Evolutionary conservation across 2,329 filamentous ascomycete species (phyloP), one percentile per base, ranked within the genome.

Genomic region (Conoideocrella luteorostrata): DNA sequence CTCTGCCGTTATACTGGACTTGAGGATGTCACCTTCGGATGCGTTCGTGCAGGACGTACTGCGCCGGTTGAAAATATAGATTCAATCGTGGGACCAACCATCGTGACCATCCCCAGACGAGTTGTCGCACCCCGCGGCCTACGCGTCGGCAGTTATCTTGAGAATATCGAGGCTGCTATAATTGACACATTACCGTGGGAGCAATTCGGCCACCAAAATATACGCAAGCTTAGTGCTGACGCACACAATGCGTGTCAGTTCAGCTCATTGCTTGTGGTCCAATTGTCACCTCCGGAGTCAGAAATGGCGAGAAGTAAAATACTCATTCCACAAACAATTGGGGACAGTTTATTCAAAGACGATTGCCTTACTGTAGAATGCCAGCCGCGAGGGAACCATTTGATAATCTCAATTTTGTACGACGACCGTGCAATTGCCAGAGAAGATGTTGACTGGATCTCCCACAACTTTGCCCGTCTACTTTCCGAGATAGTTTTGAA

Each of bases 71-170:
- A 37, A 2, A 56, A 54, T 7, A 50, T 64, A 1, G 52, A 56
- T 5, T 43, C 49, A 1, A 55, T 63, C 6, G 41, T 51, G 3
- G 62, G 58, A 1, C 59, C 61, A 3, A 56, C 56, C 1, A 58
- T 65, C 21, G 52, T 56, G 12, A 61, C 58, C 4, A 48, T 64
- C 0, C 61, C 61, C 5, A 37, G 60, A 1, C 49, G 57, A 11
- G 38, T 58, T 3, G 33, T 23, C 3, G 18, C 57, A 4, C 28
- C 50, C 6, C 37, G 22, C 13, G 22, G 42, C 13, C 42, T 43
- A 4, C 45, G 39, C 3, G 23, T 55, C n/a, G 30, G 43, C 17
- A 39, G 52, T 7, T 52, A 51, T 11, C 44, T 61, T 7, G 35
- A 47, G 3, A 23, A 41, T 2, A 41, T 56, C 3, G 45, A 48